Evolutionary conservation across 2,329 filamentous ascomycete species (phyloP), one percentile per base, ranked within the genome.

Genomic region (Diaporthe caulivora): DNA sequence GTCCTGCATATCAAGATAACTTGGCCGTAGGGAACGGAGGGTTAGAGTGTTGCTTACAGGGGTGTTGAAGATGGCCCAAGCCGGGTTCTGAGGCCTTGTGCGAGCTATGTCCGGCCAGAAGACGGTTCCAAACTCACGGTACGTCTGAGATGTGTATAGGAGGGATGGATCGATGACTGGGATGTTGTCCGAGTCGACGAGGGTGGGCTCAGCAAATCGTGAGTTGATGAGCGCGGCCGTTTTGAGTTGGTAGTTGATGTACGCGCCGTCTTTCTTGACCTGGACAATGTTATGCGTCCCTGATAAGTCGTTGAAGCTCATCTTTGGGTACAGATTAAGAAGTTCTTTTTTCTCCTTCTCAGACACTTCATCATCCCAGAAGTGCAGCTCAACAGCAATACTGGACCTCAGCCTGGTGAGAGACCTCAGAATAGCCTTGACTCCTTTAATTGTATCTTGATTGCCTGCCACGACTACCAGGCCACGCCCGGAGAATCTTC

Each of bases 31-130:
- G 8, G 18, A 40, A 40, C n/a, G 11, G 54, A n/a, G 5, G 54
- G 8, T n/a, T 58, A 15, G 8, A 37, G 9, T 1, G 11, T 42
- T 42, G 24, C 57, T 60, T n/a, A 60, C 57, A 8, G 72, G n/a
- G 9, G 81, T 82, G 75, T 82, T 82, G 11, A 80, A 81, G 74
- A 82, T 82, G 55, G 80, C 77, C 79, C 81, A 82, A 40, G 79
- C 72, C 21, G 75, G 75, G 55, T 76, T 76, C 70, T 77, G 74
- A 29, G 75, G 76, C 51, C 75, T 77, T 8, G 81, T 82, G 18
- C 81, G 81, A 26, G 80, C 77, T 70, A 82, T 81, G 69, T 83
- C 82, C 18, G 81, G 82, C 81, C 81, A 83, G 76, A 83, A 82
- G 29, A 82, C 68, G 17, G 79, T 80, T 69, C 80, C 81, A 72